Conservation (phyloP, 2,329 filamentous ascomycete species). For the Curvularia hawaiiensis region DNA sequence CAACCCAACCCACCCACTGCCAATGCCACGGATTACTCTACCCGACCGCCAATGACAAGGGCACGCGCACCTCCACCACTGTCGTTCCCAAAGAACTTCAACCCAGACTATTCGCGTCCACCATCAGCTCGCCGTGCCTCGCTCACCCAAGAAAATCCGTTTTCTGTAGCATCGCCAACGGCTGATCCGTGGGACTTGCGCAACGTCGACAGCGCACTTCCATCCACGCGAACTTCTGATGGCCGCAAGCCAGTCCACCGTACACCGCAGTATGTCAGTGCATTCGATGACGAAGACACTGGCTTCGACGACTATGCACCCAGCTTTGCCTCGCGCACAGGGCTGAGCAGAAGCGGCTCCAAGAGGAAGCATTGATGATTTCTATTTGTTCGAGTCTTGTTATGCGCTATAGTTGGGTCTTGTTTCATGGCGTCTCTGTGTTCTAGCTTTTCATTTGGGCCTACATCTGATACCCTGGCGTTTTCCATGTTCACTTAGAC, state of each 20-base stretch:
- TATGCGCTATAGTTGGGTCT: not conserved
- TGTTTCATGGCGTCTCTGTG: not conserved
- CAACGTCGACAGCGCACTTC: constrained; percentile 25
- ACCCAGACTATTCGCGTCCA: constrained; percentile 20
- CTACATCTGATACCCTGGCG: not conserved
- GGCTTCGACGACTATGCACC: constrained; percentile 7
- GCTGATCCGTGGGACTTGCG: constrained; percentile 36
- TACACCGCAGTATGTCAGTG: constrained; percentile 17
- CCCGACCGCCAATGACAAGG: constrained; percentile 25
- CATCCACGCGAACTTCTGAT: constrained; percentile 13
- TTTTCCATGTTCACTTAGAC: not conserved
- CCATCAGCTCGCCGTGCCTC: constrained; percentile 32
- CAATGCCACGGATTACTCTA: constrained; percentile 22
- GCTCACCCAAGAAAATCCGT: constrained; percentile 17
- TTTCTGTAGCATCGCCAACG: constrained; percentile 13
- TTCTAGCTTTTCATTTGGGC: not conserved
- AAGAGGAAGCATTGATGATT: constrained; percentile 14
- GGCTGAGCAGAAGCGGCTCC: constrained; percentile 9
- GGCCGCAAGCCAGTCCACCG: constrained; percentile 21
- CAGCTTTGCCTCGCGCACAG: constrained; percentile 6
- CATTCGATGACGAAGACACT: constrained; percentile 21
- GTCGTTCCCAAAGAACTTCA: constrained; percentile 25
- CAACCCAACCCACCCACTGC: constrained; percentile 28
- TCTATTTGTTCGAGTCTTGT: not conserved
- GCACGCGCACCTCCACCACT: constrained; percentile 25